phyloP scores from a whole-genome alignment of 108 stramenopile genomes.

The Fragilaria crotonensis region DNA sequence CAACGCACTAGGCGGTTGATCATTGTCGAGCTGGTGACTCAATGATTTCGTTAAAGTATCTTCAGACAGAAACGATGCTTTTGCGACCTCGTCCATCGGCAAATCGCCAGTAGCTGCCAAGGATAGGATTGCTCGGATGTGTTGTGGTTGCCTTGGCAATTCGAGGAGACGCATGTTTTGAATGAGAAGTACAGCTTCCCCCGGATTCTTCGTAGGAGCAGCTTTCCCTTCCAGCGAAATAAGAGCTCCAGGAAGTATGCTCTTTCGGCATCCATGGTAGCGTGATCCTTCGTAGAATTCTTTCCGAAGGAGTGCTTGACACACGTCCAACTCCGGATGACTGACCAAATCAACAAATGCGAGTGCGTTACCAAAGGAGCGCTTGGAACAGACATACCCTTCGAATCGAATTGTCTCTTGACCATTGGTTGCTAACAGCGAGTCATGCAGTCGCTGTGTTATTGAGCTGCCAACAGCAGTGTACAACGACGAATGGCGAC shows the following conservation, averaged over 20 bases:
- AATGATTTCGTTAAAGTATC: background rate
- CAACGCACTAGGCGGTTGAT: background rate
- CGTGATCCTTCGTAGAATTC: constrained; percentile 9
- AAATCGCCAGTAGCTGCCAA: constrained; percentile 9
- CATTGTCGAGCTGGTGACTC: background rate
- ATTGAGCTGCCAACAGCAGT: too few relatives aligned
- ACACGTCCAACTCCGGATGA: constrained; percentile 5
- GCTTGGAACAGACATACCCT: constrained; percentile 19
- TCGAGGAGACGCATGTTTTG: constrained; percentile 13
- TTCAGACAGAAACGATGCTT: background rate
- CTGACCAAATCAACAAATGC: constrained; percentile 20
- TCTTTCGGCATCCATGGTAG: constrained; percentile 6
- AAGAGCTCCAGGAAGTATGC: constrained; percentile 5
- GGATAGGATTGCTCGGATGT: constrained; percentile 26
- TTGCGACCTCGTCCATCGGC: constrained; percentile 9
- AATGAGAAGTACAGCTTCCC: constrained; percentile 33
- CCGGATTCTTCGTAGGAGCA: constrained; percentile 33
- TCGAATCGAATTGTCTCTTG: background rate
- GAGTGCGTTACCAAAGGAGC: constrained; percentile 23
- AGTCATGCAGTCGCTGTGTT: too few relatives aligned
- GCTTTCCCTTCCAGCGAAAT: constrained; percentile 15
- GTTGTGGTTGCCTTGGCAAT: constrained; percentile 28
- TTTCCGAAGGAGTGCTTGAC: constrained; percentile 19
- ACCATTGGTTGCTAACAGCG: background rate
- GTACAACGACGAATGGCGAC: too few relatives aligned